Evolutionary conservation across 345 rosid genomes (phyloP).

Genomic region (Noccaea caerulescens): DNA sequence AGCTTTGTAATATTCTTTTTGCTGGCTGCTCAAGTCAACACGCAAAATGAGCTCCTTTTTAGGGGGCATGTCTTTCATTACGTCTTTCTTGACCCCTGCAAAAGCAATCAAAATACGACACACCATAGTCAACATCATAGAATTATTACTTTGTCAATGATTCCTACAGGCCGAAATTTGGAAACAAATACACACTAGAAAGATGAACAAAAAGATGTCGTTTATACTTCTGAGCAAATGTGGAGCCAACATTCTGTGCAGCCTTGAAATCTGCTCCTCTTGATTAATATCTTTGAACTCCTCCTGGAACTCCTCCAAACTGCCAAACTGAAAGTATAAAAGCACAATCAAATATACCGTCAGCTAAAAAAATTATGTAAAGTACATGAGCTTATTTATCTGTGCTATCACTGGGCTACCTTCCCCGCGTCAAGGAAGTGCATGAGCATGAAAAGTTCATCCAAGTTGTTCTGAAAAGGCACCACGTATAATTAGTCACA

Average conservation of each 20-base stretch:
- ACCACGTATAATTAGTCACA: constrained; percentile 44
- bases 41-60: constrained; percentile 98
- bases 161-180: not conserved
- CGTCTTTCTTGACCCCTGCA: constrained; percentile 99
- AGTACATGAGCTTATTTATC: constrained; percentile 19
- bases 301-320: constrained; percentile 98
- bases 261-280: constrained; percentile 96
- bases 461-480: constrained; percentile 91
- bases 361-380: constrained; percentile 23
- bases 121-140: constrained; percentile 19
- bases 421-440: constrained; percentile 99
- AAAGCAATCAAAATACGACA: constrained; percentile 38
- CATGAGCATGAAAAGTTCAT: constrained; percentile 99
- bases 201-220: constrained; percentile 35
- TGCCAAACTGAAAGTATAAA: constrained; percentile 71
- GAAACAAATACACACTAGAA: constrained; percentile 27
- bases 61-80: constrained; percentile 98
- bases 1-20: constrained; percentile 98
- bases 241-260: constrained; percentile 98
- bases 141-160: constrained; percentile 9
- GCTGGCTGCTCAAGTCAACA: constrained; percentile 87
- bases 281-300: constrained; percentile 98
- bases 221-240: constrained; percentile 92
- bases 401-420: constrained; percentile 51
- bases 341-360: constrained; percentile 34